Evolutionary conservation across 2,329 filamentous ascomycete species (phyloP), one percentile per base, ranked within the genome.

Genomic region (Coniochaeta sp.): DNA sequence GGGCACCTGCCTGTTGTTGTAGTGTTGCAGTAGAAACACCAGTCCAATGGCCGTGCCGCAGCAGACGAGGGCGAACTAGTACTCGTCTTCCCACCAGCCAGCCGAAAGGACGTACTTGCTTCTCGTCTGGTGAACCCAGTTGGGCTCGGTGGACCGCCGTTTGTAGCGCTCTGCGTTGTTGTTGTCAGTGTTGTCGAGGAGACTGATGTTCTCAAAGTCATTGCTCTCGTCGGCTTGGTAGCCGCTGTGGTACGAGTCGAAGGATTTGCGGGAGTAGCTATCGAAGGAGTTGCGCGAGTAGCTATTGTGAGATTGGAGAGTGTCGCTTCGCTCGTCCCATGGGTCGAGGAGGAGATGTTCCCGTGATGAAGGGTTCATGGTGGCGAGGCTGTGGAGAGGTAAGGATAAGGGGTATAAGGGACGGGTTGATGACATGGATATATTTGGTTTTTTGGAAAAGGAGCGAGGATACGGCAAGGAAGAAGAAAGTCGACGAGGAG

Each of bases 1-100:
- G 0, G 68, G 68, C 30, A 65, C 61, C 1, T 63, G 53, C 20
- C 61, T 56, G 16, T 61, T 58, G 42, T 71, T 63, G 53, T 63
- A 69, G 7, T 56, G 48, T 46, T 53, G 55, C 9, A 71, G 58
- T 4, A 71, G 53, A 14, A 60, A 33, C 24, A 61, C 53, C 10
- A 71, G 61, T 6, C 54, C 55, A 9, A 55, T 50, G 3, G 66
- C 61, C 12, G 63, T 60, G 14, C 53, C 42, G 14, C 66, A 52
- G 51, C 65, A 67, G 48, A 66, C 49, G 18, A 58, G 53, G 45
- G 63, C 64, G 32, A 63, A 67, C 50, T 63, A 53, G 56, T 67
- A 70, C 53, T 71, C 68, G 30, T 63, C 64, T 16, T 63, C 57
- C 69, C 67, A 71, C 66, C 61, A 71, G 32, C 57, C 60, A 27